These are phyloP conservation scores for Blastobotrys terrestris DNA, from an alignment of 805 yeast species.

Conservation along the genomic window DNA sequence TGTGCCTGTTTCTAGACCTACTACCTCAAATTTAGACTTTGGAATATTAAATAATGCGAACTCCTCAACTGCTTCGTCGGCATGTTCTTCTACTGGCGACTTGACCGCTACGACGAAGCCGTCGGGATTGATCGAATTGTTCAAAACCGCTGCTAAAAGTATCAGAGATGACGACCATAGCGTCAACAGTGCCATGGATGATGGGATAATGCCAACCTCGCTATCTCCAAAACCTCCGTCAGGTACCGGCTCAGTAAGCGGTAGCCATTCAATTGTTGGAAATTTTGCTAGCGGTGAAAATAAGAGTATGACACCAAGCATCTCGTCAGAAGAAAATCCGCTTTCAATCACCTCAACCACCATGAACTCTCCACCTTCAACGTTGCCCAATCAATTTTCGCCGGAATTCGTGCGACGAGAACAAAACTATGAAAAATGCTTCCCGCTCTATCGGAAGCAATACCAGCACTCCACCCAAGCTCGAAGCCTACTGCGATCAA, in stretches of 20 bases:
- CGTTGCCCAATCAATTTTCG: background rate
- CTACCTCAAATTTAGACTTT: constrained; percentile 2
- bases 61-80: background rate
- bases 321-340: background rate
- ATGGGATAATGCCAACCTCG: background rate
- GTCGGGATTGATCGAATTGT: constrained; percentile 4
- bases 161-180: background rate
- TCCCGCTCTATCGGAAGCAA: constrained; percentile 70
- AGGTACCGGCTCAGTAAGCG: background rate
- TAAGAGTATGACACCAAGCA: background rate
- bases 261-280: background rate
- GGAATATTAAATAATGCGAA: background rate
- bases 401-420: constrained; percentile 18
- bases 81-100: background rate
- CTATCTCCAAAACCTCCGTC: background rate
- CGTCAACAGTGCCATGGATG: background rate
- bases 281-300: background rate
- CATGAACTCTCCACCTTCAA: background rate
- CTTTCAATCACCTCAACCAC: background rate
- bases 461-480: constrained; percentile 50
- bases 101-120: background rate
- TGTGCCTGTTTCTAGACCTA: background rate
- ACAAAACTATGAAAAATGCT: constrained; percentile 63
- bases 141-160: background rate
- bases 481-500: constrained; percentile 38